These are phyloP conservation scores for Verticillium klebahnii DNA, from an alignment of 2,329 filamentous ascomycete genomes.

Conservation along the genomic window DNA sequence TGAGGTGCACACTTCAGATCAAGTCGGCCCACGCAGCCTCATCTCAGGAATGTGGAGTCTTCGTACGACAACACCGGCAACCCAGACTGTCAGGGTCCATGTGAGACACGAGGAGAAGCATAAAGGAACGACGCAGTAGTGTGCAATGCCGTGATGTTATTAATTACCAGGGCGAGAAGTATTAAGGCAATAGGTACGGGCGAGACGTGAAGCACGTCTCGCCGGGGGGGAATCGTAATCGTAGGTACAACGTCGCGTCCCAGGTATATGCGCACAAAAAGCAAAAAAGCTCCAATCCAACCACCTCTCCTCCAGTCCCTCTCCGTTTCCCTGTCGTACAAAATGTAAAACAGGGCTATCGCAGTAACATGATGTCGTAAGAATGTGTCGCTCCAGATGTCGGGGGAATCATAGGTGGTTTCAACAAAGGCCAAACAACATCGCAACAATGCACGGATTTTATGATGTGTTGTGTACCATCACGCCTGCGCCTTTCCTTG, in stretches of 20 bases:
- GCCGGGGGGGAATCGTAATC: slow-evolving; percentile 2
- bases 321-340: neutral
- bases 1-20: neutral
- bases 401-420: slow-evolving; percentile 10
- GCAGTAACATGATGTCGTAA: slow-evolving; percentile 1
- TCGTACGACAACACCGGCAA: neutral
- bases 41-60: neutral
- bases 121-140: slow-evolving; percentile 9
- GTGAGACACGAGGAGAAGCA: neutral
- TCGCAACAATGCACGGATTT: slow-evolving; percentile 10
- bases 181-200: slow-evolving; percentile 5
- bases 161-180: slow-evolving; percentile 3
- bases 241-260: slow-evolving; percentile 3
- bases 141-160: slow-evolving; percentile 4
- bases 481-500: slow-evolving; percentile 3
- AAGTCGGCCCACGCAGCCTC: neutral
- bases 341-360: neutral
- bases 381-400: neutral
- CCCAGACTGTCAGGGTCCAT: neutral
- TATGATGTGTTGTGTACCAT: slow-evolving; percentile 1
- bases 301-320: neutral
- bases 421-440: slow-evolving; percentile 10
- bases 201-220: neutral
- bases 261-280: neutral
- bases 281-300: slow-evolving; percentile 1